A percentile compares a stretch with the other conserved stretches of the same genome.
Conservation (phyloP, 345 rosid species). For the Punica granatum region DNA sequence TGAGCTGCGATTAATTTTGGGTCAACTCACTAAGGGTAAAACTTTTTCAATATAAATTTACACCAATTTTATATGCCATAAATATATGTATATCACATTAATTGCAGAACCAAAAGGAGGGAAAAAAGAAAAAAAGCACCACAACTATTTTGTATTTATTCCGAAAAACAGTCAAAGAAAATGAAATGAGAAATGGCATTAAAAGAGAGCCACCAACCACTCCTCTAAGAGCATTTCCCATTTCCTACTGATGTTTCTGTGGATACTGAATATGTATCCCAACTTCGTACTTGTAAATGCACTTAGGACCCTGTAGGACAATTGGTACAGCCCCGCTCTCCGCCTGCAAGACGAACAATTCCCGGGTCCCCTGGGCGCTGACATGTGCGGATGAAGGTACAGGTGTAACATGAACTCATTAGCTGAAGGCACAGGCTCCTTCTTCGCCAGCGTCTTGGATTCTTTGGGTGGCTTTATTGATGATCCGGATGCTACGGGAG, state of each 20-base stretch:
- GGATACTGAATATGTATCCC: constrained; percentile 9
- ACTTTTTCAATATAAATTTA: too few species aligned
- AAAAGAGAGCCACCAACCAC: too few species aligned
- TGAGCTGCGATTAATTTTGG: too few species aligned
- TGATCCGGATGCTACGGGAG: not conserved
- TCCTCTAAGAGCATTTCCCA: too few species aligned
- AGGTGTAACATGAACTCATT: not conserved
- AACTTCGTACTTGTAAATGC: constrained; percentile 5
- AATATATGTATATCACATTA: too few species aligned
- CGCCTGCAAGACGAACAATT: constrained; percentile 2
- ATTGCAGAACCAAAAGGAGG: too few species aligned
- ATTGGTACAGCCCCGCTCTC: constrained; percentile 2
- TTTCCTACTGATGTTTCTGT: not conserved
- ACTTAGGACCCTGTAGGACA: constrained; percentile 4
- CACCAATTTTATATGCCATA: too few species aligned
- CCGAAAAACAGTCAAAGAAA: too few species aligned
- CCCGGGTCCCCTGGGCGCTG: not conserved
- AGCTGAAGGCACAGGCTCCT: not conserved
- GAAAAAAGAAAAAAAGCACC: too few species aligned
- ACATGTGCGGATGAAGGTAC: not conserved
- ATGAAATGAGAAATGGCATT: not conserved
- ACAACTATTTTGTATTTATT: too few species aligned
- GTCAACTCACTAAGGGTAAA: too few species aligned
- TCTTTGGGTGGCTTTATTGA: not conserved
- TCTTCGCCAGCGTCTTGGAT: not conserved